Evolutionary conservation across 441 rosid genomes (phyloP).

Genomic region (Adansonia gregorii): DNA sequence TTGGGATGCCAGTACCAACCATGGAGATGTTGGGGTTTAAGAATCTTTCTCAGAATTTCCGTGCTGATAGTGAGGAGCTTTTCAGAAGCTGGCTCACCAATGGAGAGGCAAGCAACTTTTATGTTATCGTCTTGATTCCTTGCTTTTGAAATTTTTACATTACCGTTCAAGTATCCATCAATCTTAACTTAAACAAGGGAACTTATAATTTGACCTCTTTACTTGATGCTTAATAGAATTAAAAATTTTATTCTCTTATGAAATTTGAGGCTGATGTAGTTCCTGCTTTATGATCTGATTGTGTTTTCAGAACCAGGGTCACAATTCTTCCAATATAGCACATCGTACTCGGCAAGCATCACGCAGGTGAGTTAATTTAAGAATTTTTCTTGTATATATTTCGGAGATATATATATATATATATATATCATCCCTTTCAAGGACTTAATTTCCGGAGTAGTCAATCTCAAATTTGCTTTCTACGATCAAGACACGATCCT

Average conservation of each 20-base stretch:
- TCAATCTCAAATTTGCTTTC: background rate
- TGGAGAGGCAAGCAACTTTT: conserved; percentile 64
- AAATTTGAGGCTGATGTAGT: background rate
- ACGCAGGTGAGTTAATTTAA: conserved; percentile 42
- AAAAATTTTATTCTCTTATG: background rate
- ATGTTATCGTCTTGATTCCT: background rate
- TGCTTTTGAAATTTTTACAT: background rate
- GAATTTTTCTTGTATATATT: background rate
- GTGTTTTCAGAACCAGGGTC: conserved; percentile 50
- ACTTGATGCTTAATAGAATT: background rate
- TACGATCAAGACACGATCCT: background rate
- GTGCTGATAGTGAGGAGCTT: conserved; percentile 73
- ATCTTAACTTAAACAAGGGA: background rate
- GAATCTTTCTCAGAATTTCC: conserved; percentile 55
- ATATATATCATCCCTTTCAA: background rate
- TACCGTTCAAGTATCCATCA: background rate
- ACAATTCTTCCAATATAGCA: conserved; percentile 48
- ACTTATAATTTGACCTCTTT: background rate
- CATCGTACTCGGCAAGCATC: conserved; percentile 70
- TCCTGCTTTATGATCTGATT: conserved; percentile 9
- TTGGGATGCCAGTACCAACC: conserved; percentile 54
- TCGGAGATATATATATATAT: too few relatives aligned
- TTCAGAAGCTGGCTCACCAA: conserved; percentile 76
- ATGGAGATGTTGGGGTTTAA: conserved; percentile 69
- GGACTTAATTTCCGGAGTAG: background rate